Evolutionary conservation across 352 stramenopile genomes (phyloP).

Genomic region (Globisporangium ultimum): DNA sequence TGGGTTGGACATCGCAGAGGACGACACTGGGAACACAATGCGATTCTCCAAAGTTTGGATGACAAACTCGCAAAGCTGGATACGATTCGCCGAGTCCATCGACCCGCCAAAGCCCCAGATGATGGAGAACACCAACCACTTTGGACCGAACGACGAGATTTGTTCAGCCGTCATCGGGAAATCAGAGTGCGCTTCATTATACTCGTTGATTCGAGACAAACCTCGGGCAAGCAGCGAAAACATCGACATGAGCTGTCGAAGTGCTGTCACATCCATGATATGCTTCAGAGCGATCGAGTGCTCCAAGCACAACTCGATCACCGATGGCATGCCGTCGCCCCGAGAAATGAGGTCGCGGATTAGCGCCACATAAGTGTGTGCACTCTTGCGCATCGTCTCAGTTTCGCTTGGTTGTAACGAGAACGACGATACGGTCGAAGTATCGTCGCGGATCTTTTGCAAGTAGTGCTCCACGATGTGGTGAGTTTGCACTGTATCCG

Average conservation of each 20-base stretch:
- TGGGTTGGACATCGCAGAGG: slow-evolving; percentile 27
- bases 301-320: slow-evolving; percentile 93
- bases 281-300: slow-evolving; percentile 90
- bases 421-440: slow-evolving; percentile 62
- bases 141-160: slow-evolving; percentile 94
- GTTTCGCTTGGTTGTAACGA: slow-evolving; percentile 62
- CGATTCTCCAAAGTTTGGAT: slow-evolving; percentile 87
- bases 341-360: slow-evolving; percentile 58
- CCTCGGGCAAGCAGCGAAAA: slow-evolving; percentile 95
- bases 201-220: slow-evolving; percentile 94
- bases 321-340: slow-evolving; percentile 48
- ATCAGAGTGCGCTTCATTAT: slow-evolving; percentile 98
- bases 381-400: slow-evolving; percentile 62
- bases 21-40: slow-evolving; percentile 82
- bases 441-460: slow-evolving; percentile 62
- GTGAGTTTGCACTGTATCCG: slow-evolving; percentile 92
- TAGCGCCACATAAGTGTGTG: slow-evolving; percentile 56
- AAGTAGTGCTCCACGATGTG: slow-evolving; percentile 91
- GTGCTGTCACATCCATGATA: slow-evolving; percentile 95
- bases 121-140: slow-evolving; percentile 98
- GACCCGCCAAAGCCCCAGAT: slow-evolving; percentile 99
- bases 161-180: slow-evolving; percentile 97
- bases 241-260: slow-evolving; percentile 95
- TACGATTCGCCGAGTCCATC: slow-evolving; percentile 91
- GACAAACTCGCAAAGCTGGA: slow-evolving; percentile 89